Percentiles rank a stretch among this genome's conserved stretches.
Evolutionary conservation across 129 eudicot genomes (phyloP).

Genomic region (Solidago caesia): DNA sequence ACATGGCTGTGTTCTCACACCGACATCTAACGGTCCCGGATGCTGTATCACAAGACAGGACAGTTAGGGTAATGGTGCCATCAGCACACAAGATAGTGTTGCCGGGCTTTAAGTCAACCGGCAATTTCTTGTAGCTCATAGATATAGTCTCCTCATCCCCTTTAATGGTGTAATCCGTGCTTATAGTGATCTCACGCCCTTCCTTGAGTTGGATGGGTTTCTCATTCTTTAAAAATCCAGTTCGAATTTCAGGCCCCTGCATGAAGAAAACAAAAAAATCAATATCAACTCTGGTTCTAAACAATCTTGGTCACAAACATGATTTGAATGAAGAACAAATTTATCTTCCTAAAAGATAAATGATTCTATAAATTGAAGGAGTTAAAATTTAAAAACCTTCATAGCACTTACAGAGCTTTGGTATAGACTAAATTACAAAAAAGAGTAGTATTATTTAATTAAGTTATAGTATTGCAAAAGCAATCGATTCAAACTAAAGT

Average conservation of each 20-base stretch:
- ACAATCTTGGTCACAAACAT: background rate
- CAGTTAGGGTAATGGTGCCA: constrained; percentile 81
- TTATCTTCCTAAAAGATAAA: background rate
- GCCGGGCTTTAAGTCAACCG: constrained; percentile 80
- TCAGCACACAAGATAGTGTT: constrained; percentile 84
- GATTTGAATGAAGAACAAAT: background rate
- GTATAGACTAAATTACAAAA: background rate
- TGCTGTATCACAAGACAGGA: constrained; percentile 64
- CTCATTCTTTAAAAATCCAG: constrained; percentile 74
- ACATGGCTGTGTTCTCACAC: constrained; percentile 80
- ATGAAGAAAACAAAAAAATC: background rate
- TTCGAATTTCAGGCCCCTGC: constrained; percentile 98
- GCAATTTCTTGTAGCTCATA: constrained; percentile 89
- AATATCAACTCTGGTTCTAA: background rate
- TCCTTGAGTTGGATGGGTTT: constrained; percentile 84
- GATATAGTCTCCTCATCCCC: constrained; percentile 71
- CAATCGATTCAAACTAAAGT: constrained; percentile 2
- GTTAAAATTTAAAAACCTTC: background rate
- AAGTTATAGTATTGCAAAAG: background rate
- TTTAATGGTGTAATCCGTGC: constrained; percentile 78
- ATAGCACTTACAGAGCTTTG: background rate
- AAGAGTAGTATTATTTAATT: background rate
- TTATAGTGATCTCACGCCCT: constrained; percentile 75
- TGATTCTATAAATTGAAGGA: background rate
- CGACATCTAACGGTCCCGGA: constrained; percentile 85